phyloP scores from a whole-genome alignment of 2,329 filamentous ascomycete genomes.

The Xylariaceae sp. region DNA sequence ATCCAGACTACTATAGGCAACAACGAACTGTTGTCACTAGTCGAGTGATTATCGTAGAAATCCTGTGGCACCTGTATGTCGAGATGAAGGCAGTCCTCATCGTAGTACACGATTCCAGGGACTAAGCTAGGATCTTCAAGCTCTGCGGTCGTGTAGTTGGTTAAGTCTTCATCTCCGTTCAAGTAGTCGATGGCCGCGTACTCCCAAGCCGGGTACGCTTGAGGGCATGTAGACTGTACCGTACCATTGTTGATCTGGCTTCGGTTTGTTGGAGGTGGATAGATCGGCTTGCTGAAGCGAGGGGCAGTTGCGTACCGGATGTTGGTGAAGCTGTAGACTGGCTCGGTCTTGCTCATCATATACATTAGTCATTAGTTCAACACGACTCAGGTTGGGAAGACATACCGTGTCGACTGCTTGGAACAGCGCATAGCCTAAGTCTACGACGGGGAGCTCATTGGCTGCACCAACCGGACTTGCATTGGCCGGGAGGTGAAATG shows the following conservation, averaged over 20 bases:
- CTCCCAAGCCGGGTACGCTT: slow-evolving; percentile 2
- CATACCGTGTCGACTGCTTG: too few relatives aligned
- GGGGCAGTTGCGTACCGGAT: slow-evolving; percentile 1
- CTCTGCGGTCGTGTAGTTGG: not conserved
- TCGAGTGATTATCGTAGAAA: not conserved
- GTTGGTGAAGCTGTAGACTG: not conserved
- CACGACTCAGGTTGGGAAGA: too few relatives aligned
- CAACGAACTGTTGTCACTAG: not conserved
- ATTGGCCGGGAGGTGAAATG: too few relatives aligned
- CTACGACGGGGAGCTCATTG: too few relatives aligned
- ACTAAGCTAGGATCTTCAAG: not conserved
- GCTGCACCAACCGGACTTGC: too few relatives aligned
- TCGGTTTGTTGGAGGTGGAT: not conserved
- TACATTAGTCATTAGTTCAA: too few relatives aligned
- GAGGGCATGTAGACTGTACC: not conserved
- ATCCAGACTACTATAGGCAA: slow-evolving; percentile 2
- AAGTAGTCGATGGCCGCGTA: not conserved
- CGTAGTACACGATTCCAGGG: not conserved
- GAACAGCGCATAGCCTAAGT: too few relatives aligned
- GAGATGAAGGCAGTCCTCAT: slow-evolving; percentile 3
- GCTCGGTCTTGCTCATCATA: too few relatives aligned
- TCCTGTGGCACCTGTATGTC: slow-evolving; percentile 3
- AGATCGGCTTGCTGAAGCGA: not conserved
- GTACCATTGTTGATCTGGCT: not conserved
- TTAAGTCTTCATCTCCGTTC: not conserved